These are phyloP conservation scores for Russula ochroleuca DNA, from an alignment of 768 basidiomycete genomes.

Conservation along the genomic window DNA sequence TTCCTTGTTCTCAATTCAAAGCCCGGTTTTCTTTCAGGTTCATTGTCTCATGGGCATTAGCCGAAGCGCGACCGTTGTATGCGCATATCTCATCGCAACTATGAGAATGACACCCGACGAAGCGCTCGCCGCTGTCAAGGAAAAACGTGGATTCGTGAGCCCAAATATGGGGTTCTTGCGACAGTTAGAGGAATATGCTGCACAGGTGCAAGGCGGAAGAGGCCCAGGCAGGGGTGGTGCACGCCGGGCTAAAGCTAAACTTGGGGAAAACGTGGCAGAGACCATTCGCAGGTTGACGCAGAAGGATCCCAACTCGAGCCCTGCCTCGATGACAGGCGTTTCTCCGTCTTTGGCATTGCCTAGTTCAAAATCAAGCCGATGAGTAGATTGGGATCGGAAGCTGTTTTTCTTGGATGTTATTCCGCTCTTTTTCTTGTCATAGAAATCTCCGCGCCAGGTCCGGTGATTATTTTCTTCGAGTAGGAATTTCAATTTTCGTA, in stretches of 20 bases:
- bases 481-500: background rate
- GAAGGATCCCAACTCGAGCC: background rate
- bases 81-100: conserved; percentile 52
- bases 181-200: conserved; percentile 30
- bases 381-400: background rate
- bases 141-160: conserved; percentile 30
- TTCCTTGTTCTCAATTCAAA: background rate
- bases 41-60: conserved; percentile 77
- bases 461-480: background rate
- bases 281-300: conserved; percentile 9
- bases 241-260: background rate
- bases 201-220: background rate
- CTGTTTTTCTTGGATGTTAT: background rate
- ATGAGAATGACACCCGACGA: conserved; percentile 30
- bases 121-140: conserved; percentile 31
- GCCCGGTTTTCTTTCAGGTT: conserved; percentile 42
- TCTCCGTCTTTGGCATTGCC: background rate
- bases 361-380: background rate
- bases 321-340: background rate
- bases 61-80: conserved; percentile 70
- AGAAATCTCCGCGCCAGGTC: background rate
- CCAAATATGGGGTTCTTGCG: conserved; percentile 35
- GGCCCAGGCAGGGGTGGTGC: background rate
- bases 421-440: too few species aligned
- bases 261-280: conserved; percentile 11